Percentiles rank a stretch among this genome's conserved stretches.
phyloP scores from a whole-genome alignment of 2,329 filamentous ascomycete species.

The Botrytis byssoidea region DNA sequence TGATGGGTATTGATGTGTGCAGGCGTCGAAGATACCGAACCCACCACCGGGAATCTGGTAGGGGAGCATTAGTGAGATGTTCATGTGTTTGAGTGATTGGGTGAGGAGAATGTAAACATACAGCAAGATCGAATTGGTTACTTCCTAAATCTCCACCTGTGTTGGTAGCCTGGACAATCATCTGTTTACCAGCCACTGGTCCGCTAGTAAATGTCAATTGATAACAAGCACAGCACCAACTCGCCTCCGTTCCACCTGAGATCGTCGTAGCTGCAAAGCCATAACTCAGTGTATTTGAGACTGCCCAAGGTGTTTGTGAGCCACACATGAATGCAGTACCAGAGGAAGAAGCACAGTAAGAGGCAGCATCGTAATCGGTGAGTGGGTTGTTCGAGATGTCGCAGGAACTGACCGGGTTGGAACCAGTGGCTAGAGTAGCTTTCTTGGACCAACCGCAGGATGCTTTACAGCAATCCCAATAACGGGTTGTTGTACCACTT shows the following conservation, averaged over 20 bases:
- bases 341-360: slow-evolving; percentile 51
- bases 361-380: slow-evolving; percentile 47
- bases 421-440: slow-evolving; percentile 45
- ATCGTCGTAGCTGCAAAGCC: slow-evolving; percentile 63
- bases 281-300: slow-evolving; percentile 57
- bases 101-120: slow-evolving; percentile 22
- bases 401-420: slow-evolving; percentile 34
- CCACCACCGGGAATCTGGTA: slow-evolving; percentile 54
- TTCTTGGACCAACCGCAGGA: slow-evolving; percentile 62
- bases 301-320: slow-evolving; percentile 60
- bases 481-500: slow-evolving; percentile 42
- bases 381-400: slow-evolving; percentile 53
- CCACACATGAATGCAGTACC: slow-evolving; percentile 60
- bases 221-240: slow-evolving; percentile 68
- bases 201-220: slow-evolving; percentile 49
- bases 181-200: slow-evolving; percentile 56
- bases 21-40: slow-evolving; percentile 54
- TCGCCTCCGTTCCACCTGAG: slow-evolving; percentile 52
- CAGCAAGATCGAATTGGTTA: slow-evolving; percentile 58
- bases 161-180: slow-evolving; percentile 64
- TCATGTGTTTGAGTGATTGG: neutral
- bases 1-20: slow-evolving; percentile 47
- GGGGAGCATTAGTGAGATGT: neutral
- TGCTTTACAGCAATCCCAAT: slow-evolving; percentile 71
- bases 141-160: slow-evolving; percentile 56